Evolutionary conservation across 1,284 basidiomycete genomes (phyloP).

Genomic region (Malassezia japonica): DNA sequence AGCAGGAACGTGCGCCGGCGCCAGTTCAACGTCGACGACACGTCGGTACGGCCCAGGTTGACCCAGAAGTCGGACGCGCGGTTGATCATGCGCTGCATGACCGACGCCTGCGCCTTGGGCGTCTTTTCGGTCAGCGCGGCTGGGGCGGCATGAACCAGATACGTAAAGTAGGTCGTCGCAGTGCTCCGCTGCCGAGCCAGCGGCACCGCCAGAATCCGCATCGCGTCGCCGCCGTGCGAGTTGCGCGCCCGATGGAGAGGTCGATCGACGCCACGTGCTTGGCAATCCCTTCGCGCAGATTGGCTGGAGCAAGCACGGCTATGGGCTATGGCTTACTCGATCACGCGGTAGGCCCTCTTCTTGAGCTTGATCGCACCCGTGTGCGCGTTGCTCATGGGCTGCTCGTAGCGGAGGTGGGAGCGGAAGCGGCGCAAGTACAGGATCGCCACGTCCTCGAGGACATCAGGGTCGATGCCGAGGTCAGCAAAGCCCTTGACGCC

Average conservation of each 20-base stretch:
- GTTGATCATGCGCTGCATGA: constrained; percentile 3
- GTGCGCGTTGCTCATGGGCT: constrained; percentile 49
- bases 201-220: constrained; percentile 16
- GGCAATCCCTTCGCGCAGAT: no score
- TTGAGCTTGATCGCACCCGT: constrained; percentile 45
- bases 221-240: not conserved
- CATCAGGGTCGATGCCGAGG: constrained; percentile 60
- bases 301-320: no score
- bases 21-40: constrained; percentile 35
- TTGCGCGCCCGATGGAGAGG: no score
- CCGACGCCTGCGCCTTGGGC: not conserved
- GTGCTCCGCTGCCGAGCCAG: constrained; percentile 9
- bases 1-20: constrained; percentile 30
- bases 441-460: constrained; percentile 81
- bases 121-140: not conserved
- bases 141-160: not conserved
- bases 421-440: constrained; percentile 83
- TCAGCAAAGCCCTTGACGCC: constrained; percentile 54
- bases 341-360: constrained; percentile 51
- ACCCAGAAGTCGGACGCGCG: constrained; percentile 29
- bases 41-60: constrained; percentile 32
- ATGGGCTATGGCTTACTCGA: no score
- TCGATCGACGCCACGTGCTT: no score
- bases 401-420: constrained; percentile 54
- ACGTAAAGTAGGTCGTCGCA: not conserved